Evolutionary conservation across 2,329 filamentous ascomycete genomes (phyloP).

Genomic region (Fusarium multiceps): DNA sequence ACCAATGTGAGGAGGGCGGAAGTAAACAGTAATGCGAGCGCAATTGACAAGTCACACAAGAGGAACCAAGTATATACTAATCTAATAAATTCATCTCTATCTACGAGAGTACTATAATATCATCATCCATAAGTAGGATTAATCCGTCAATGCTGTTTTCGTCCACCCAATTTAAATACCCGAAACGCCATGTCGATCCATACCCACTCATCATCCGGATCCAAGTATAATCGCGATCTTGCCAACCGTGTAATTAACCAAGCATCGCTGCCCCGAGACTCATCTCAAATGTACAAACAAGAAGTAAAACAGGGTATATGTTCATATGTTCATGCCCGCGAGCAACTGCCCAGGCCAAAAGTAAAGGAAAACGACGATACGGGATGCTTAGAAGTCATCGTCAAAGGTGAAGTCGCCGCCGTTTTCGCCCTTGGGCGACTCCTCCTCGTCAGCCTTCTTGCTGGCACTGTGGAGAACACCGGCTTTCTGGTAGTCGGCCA

Average conservation of each 20-base stretch:
- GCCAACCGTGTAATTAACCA: conserved; percentile 27
- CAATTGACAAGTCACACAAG: neutral
- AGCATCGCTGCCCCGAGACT: conserved; percentile 37
- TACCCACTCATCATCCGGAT: conserved; percentile 37
- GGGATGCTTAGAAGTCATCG: conserved; percentile 85
- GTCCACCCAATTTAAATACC: conserved; percentile 34
- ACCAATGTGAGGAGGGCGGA: neutral
- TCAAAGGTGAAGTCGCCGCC: conserved; percentile 91
- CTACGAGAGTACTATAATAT: conserved; percentile 39
- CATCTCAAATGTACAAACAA: conserved; percentile 44
- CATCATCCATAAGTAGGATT: conserved; percentile 43
- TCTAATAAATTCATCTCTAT: conserved; percentile 40
- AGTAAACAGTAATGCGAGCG: neutral
- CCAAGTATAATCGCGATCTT: conserved; percentile 30
- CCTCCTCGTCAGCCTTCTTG: conserved; percentile 71
- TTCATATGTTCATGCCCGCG: conserved; percentile 24
- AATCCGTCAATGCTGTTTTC: conserved; percentile 44
- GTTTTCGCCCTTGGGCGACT: conserved; percentile 66
- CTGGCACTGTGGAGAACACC: conserved; percentile 92
- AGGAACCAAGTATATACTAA: neutral
- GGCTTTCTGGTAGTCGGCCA: conserved; percentile 99
- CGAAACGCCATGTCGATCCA: conserved; percentile 39
- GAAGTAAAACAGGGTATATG: conserved; percentile 44
- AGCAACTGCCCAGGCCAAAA: conserved; percentile 6
- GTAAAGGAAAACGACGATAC: conserved; percentile 13